A percentile compares a stretch with the other conserved stretches of the same genome.
These are phyloP conservation scores for Piper longum DNA, from an alignment of 164 flowering plant genomes.

Conservation along the genomic window DNA sequence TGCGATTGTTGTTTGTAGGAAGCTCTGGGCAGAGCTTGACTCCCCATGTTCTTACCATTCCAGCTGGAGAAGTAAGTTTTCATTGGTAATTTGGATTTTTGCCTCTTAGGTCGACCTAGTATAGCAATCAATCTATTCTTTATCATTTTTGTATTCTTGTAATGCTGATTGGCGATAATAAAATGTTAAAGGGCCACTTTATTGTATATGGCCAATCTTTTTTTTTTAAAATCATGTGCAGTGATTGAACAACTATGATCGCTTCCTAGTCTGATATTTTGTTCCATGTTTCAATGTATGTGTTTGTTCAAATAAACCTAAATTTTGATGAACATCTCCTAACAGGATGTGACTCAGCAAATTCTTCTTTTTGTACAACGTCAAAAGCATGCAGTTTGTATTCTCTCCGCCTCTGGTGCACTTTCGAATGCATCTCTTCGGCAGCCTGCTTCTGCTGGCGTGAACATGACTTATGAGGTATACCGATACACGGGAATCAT, in stretches of 20 bases:
- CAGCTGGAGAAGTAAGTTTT: conserved; percentile 51
- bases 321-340: background rate
- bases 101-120: background rate
- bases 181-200: no score
- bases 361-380: conserved; percentile 71
- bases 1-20: conserved; percentile 28
- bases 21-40: conserved; percentile 56
- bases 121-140: background rate
- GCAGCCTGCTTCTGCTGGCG: conserved; percentile 74
- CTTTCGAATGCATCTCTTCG: conserved; percentile 70
- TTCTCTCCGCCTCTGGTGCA: conserved; percentile 83
- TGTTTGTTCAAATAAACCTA: no score
- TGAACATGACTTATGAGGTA: conserved; percentile 74
- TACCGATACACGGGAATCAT: no score
- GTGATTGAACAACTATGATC: no score
- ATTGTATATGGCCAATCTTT: no score
- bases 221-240: no score
- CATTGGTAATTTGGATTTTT: background rate
- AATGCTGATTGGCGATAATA: no score
- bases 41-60: conserved; percentile 47
- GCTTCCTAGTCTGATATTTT: background rate
- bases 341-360: conserved; percentile 72
- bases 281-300: background rate
- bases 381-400: conserved; percentile 64
- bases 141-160: background rate